phyloP scores from a whole-genome alignment of 2,329 filamentous ascomycete genomes.

The Metarhizium sp. region DNA sequence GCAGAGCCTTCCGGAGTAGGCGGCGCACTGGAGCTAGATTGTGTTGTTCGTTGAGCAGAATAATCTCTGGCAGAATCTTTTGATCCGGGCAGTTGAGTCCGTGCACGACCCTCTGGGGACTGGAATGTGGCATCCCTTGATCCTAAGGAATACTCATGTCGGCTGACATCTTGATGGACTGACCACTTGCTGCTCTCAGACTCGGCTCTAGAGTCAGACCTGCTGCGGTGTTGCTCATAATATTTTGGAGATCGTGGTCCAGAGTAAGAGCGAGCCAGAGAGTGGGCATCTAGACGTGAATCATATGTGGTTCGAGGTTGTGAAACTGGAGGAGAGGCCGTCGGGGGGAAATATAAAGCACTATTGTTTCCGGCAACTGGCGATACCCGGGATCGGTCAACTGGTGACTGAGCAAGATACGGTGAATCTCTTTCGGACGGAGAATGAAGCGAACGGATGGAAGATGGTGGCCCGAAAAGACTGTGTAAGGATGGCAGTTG shows the following conservation, averaged over 20 bases:
- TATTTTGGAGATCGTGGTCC: constrained; percentile 36
- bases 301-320: constrained; percentile 40
- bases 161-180: constrained; percentile 28
- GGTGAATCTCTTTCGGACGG: constrained; percentile 36
- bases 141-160: constrained; percentile 36
- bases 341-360: constrained; percentile 39
- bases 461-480: constrained; percentile 41
- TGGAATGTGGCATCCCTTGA: constrained; percentile 28
- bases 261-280: constrained; percentile 25
- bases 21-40: constrained; percentile 16
- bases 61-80: constrained; percentile 21
- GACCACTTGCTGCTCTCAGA: constrained; percentile 29
- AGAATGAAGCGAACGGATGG: constrained; percentile 34
- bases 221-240: constrained; percentile 27
- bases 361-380: constrained; percentile 28
- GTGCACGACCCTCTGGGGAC: constrained; percentile 24
- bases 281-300: constrained; percentile 32
- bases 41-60: constrained; percentile 16
- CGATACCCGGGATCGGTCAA: constrained; percentile 35
- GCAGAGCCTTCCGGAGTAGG: constrained; percentile 19
- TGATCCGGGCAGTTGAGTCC: constrained; percentile 26
- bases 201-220: constrained; percentile 25
- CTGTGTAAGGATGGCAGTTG: constrained; percentile 49
- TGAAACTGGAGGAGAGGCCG: constrained; percentile 24
- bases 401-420: constrained; percentile 33